phyloP scores from a whole-genome alignment of 2,329 filamentous ascomycete genomes.

The Sporothrix inflata region DNA sequence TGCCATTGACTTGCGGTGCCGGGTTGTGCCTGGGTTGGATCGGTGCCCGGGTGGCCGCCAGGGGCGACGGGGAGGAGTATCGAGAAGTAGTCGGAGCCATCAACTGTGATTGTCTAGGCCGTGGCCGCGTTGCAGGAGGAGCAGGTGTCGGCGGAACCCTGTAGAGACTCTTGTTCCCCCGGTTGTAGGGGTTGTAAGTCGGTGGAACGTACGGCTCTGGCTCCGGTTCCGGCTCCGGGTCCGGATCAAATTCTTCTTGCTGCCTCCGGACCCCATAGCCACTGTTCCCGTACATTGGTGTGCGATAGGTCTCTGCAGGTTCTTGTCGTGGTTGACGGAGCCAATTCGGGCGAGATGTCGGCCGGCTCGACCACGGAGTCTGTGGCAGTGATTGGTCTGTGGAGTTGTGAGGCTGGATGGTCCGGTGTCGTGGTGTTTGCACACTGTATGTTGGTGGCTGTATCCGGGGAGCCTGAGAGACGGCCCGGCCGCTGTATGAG shows the following conservation, averaged over 20 bases:
- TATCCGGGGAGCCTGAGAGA: neutral
- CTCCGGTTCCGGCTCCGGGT: neutral
- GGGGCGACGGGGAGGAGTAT: constrained; percentile 17
- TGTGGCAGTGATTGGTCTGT: neutral
- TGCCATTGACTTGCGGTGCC: constrained; percentile 37
- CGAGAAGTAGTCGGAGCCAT: constrained; percentile 22
- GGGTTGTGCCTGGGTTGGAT: neutral
- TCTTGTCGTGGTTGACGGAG: constrained; percentile 9
- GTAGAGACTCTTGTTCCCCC: neutral
- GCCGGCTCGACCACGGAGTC: constrained; percentile 17
- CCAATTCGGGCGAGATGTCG: neutral
- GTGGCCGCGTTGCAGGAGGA: neutral
- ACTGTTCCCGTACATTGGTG: neutral
- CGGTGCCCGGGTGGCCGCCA: neutral
- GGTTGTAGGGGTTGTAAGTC: neutral
- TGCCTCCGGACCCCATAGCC: neutral
- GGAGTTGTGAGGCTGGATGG: neutral
- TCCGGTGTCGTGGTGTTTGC: neutral
- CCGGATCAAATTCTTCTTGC: neutral
- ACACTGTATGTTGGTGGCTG: neutral
- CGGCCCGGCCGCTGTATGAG: neutral
- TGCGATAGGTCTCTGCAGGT: neutral
- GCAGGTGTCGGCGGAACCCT: neutral
- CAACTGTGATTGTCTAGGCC: neutral
- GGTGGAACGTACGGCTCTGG: neutral